Evolutionary conservation across 2,329 filamentous ascomycete species (phyloP), one percentile per base, ranked within the genome.

Genomic region (Alternaria burnsii): DNA sequence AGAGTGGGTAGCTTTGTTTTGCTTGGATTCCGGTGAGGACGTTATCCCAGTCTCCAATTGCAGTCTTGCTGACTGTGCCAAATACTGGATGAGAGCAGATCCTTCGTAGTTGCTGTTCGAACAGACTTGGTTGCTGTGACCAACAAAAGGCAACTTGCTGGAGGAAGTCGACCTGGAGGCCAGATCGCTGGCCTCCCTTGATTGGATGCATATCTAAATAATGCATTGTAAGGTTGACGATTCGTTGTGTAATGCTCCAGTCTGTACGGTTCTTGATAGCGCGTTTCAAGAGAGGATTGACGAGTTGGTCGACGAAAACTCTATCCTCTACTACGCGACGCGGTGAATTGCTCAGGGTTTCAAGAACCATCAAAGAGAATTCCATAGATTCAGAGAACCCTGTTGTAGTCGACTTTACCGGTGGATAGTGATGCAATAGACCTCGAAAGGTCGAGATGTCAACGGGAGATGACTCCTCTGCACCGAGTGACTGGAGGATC

Each of bases 311-410:
- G 7, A 75, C 40, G 22, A 71, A 65, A 10, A 59, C 55, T 2
- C 59, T 16, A 9, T 62, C 57, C 0, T 63, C 57, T 11, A 71
- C 12, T 8, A 26, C 43, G 2, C 10, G 22, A 1, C 28, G 14
- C 12, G 55, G 52, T 18, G 59, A 53, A 7, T 62, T 38, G 1
- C 56, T 51, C 8, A 73, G 22, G 5, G 16, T 57, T 20, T 53
- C 50, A 11, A 77, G 55, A 9, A 72, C 34, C 0, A 62, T 44
- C 1, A 75, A 42, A 7, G 70, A 68, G 53, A 75, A 76, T 2
- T 61, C 26, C 74, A 77, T 76, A 2, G 73, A 73, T 3, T 61
- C 57, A 4, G 73, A 74, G 41, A 75, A 64, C 4, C 67, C 61
- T 11, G 26, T 48, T 8, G 52, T 26, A 16, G 30, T 18, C 8